A percentile compares a stretch with the other conserved stretches of the same genome.
Evolutionary conservation across 2,329 filamentous ascomycete species (phyloP).

Genomic region (Myriosclerotinia curreyana): DNA sequence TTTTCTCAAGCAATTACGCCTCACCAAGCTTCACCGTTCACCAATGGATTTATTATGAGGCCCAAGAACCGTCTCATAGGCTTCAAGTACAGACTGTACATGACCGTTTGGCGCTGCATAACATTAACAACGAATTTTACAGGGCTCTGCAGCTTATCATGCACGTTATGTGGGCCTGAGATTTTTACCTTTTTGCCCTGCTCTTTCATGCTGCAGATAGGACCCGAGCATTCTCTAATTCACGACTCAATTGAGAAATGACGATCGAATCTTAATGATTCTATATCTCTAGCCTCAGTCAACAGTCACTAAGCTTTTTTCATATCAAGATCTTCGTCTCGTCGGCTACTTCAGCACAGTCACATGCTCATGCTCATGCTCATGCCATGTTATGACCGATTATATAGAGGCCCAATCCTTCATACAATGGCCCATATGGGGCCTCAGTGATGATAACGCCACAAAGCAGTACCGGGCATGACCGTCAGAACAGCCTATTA

Average conservation of each 20-base stretch:
- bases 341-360: conserved; percentile 33
- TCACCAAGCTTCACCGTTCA: conserved; percentile 28
- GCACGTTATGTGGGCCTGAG: conserved; percentile 15
- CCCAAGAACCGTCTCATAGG: conserved; percentile 32
- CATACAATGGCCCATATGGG: conserved; percentile 10
- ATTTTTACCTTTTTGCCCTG: conserved; percentile 6
- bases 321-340: conserved; percentile 24
- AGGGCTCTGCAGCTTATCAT: conserved; percentile 19
- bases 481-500: conserved; percentile 9
- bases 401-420: conserved; percentile 10
- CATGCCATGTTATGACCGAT: background rate
- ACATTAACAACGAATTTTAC: conserved; percentile 24
- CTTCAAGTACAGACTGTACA: conserved; percentile 16
- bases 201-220: conserved; percentile 13
- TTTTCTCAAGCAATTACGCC: conserved; percentile 27
- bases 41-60: conserved; percentile 29
- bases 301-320: conserved; percentile 8
- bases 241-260: conserved; percentile 2
- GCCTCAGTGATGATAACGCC: conserved; percentile 15
- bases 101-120: conserved; percentile 23
- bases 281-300: conserved; percentile 9
- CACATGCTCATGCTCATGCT: background rate
- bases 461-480: conserved; percentile 20
- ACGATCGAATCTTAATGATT: conserved; percentile 2
- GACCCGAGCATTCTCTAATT: background rate